A percentile compares a stretch with the other conserved stretches of the same genome.
Conservation (phyloP, 805 yeast species). For the Kurtzmaniella fragi region DNA sequence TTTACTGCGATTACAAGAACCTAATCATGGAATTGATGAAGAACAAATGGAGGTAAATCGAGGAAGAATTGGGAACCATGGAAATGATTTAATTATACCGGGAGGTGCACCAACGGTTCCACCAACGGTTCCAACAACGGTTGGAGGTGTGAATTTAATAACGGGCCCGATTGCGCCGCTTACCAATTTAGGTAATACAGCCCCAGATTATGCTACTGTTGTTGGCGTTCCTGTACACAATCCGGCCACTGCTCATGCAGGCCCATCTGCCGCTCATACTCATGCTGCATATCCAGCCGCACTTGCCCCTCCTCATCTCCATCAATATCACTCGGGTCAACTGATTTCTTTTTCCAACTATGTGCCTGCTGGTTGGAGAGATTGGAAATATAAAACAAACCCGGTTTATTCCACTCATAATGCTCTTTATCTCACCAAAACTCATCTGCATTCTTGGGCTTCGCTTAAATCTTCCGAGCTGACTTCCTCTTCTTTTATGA, state of each 20-base stretch:
- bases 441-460: constrained; percentile 6
- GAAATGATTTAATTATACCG: background rate
- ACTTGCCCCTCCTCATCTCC: background rate
- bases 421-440: constrained; percentile 10
- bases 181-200: constrained; percentile 4
- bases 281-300: too few relatives aligned
- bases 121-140: background rate
- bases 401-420: constrained; percentile 49
- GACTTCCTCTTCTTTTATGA: constrained; percentile 11
- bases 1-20: constrained; percentile 43
- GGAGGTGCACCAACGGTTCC: background rate
- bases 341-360: too few relatives aligned
- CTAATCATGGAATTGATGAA: constrained; percentile 17
- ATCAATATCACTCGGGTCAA: too few relatives aligned
- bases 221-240: background rate
- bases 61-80: constrained; percentile 6
- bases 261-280: too few relatives aligned
- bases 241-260: too few relatives aligned
- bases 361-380: constrained; percentile 75
- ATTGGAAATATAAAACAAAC: constrained; percentile 77
- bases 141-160: constrained; percentile 9
- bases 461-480: constrained; percentile 8
- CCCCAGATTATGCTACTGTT: background rate
- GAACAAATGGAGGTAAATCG: too few relatives aligned
- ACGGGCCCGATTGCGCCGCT: too few relatives aligned